A percentile compares a stretch with the other conserved stretches of the same genome.
Conservation (phyloP, 2,329 filamentous ascomycete species). For the Colletotrichum agaves region DNA sequence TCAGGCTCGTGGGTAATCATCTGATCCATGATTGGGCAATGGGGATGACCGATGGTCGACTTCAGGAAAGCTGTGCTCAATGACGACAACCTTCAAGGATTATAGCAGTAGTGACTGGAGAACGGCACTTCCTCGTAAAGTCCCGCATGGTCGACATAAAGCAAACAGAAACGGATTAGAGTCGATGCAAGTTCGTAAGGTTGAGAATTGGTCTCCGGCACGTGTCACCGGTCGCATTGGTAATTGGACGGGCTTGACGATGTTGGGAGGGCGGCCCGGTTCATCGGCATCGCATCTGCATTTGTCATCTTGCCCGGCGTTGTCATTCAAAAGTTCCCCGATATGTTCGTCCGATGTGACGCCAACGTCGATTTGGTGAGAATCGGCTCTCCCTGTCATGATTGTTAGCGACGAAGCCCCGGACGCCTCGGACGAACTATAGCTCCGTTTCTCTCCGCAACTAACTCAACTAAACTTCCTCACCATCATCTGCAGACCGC, state of each 20-base stretch:
- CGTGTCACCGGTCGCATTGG: not conserved
- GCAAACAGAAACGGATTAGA: not conserved
- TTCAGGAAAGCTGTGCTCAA: not conserved
- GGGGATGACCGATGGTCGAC: not conserved
- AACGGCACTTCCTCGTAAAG: not conserved
- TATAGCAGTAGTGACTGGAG: not conserved
- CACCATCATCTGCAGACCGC: too few species aligned
- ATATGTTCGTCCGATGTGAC: not conserved
- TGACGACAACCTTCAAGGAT: constrained; percentile 16
- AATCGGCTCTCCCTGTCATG: too few species aligned
- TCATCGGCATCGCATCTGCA: constrained; percentile 7
- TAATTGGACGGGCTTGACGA: constrained; percentile 17
- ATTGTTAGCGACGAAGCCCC: too few species aligned
- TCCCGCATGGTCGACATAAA: not conserved
- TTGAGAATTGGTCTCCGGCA: not conserved
- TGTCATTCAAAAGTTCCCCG: not conserved
- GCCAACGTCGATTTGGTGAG: too few species aligned
- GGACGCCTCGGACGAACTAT: too few species aligned
- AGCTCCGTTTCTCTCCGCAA: not conserved
- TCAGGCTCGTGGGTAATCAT: constrained; percentile 31
- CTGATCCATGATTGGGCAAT: constrained; percentile 14
- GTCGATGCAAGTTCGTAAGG: not conserved
- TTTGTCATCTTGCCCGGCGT: not conserved
- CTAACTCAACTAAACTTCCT: too few species aligned
- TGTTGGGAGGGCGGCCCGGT: constrained; percentile 2